Conservation (phyloP, 176 grass and related monocot species). For the Bonia amplexicaulis region DNA sequence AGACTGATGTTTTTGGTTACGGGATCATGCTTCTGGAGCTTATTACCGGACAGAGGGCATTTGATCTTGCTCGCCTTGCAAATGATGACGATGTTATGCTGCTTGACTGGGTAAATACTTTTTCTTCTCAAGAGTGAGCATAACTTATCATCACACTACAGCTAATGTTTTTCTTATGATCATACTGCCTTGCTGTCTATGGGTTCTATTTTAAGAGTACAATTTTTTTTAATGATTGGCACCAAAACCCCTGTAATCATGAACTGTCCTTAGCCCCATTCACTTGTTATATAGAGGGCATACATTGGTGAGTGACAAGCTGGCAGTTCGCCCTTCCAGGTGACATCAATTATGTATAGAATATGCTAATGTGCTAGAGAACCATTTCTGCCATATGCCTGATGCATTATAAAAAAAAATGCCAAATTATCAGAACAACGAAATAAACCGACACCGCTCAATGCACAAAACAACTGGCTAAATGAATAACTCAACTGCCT, state of each 20-base stretch:
- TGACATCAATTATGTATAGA: constrained; percentile 29
- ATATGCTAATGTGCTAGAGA: constrained; percentile 36
- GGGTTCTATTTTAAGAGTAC: constrained; percentile 1
- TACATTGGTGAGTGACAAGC: constrained; percentile 14
- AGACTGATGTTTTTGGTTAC: constrained; percentile 65
- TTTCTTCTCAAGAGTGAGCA: background rate
- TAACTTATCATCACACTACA: background rate
- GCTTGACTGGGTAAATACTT: constrained; percentile 57
- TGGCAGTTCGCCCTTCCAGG: constrained; percentile 20
- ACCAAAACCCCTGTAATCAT: constrained; percentile 9
- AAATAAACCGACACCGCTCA: background rate
- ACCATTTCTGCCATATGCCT: constrained; percentile 16
- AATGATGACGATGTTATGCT: constrained; percentile 65
- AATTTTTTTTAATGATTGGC: background rate
- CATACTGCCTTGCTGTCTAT: background rate
- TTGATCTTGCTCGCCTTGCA: constrained; percentile 60
- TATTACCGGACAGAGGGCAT: constrained; percentile 63
- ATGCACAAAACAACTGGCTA: constrained; percentile 9
- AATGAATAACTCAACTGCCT: constrained; percentile 13
- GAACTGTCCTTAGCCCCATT: constrained; percentile 1
- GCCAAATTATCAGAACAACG: background rate
- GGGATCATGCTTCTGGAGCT: constrained; percentile 67
- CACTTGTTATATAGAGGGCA: constrained; percentile 18
- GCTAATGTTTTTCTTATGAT: background rate
- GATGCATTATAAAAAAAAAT: constrained; percentile 17